Base-by-base conservation (phyloP, 306 rosid genomes). In the Hylodesmum podocarpum region DNA sequence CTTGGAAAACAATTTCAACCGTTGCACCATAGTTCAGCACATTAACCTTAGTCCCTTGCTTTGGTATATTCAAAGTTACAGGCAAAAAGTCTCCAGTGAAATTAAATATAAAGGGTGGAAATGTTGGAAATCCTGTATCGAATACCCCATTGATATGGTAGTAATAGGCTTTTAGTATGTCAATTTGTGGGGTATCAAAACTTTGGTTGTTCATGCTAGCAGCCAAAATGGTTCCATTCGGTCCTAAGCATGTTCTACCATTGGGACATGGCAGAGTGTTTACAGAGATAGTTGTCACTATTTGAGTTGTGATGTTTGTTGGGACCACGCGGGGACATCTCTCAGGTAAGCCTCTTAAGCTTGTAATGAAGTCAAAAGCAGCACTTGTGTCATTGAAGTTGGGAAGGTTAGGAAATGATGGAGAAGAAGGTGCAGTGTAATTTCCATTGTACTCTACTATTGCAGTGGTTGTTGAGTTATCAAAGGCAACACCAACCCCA, bases 101-200 rank as follows among this genome's bases (percentile, higher is more conserved):
- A 21, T 86, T 82, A 5, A 76, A 88, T 4, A 69, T 5, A 13
- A 9, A 24, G 0, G 91, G 88, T 5, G 94, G 89, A 11, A 76
- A 59, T 3, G 8, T 61, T 2, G 92, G 95, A 63, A 87, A 90
- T 41, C 81, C 24, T 7, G 34, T 16, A 0, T 41, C 5, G 18
- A 4, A 86, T 1, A 81, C 81, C 37, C 80, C 77, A 74, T 84
- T 75, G 25, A 68, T 54, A 1, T 82, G 86, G 84, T 82, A 43
- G 79, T 87, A 82, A 64, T 86, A 90, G 13, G 91, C 87, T 84
- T 90, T 84, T 44, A 87, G 64, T 3, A 90, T 58, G 55, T 82
- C 85, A 54, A 57, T 24, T 1, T 9, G 3, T 36, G 92, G 92
- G 21, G 12, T 58, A 7, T 46, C 75, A 44, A 87, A 89, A 22